These are phyloP conservation scores for Nicotiana benthamiana DNA, from an alignment of 257 asterid species.

Conservation along the genomic window DNA sequence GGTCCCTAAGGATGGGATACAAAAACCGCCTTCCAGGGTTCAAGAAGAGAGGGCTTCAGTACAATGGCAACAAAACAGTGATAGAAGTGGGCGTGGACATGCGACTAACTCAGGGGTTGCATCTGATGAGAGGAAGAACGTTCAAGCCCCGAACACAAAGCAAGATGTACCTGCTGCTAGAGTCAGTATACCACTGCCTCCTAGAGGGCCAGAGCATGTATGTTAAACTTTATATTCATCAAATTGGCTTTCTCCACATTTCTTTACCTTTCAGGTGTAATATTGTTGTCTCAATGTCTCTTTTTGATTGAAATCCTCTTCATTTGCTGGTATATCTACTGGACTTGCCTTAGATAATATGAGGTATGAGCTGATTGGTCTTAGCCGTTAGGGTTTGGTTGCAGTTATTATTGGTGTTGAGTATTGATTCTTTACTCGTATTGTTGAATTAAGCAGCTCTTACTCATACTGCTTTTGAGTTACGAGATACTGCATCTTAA, in stretches of 20 bases:
- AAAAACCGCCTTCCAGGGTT: constrained; percentile 47
- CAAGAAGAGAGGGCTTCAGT: constrained; percentile 52
- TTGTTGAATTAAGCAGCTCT: background rate
- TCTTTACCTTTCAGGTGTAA: background rate
- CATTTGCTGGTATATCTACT: background rate
- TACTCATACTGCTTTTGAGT: background rate
- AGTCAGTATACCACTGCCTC: constrained; percentile 52
- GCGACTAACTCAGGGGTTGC: constrained; percentile 40
- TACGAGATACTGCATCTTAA: background rate
- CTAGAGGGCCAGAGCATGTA: constrained; percentile 64
- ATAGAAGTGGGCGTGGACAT: constrained; percentile 45
- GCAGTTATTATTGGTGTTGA: background rate
- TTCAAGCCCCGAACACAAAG: constrained; percentile 30
- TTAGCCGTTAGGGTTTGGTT: background rate
- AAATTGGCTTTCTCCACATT: background rate
- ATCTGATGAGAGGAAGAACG: constrained; percentile 45
- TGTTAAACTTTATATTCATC: constrained; percentile 16
- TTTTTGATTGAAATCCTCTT: background rate
- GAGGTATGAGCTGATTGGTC: background rate
- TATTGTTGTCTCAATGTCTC: background rate
- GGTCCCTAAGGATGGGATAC: constrained; percentile 68
- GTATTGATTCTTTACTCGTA: background rate
- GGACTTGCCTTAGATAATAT: background rate
- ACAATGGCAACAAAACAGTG: constrained; percentile 62
- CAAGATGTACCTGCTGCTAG: constrained; percentile 44